phyloP scores from a whole-genome alignment of 768 basidiomycete species.

The Dentipellis sp. region DNA sequence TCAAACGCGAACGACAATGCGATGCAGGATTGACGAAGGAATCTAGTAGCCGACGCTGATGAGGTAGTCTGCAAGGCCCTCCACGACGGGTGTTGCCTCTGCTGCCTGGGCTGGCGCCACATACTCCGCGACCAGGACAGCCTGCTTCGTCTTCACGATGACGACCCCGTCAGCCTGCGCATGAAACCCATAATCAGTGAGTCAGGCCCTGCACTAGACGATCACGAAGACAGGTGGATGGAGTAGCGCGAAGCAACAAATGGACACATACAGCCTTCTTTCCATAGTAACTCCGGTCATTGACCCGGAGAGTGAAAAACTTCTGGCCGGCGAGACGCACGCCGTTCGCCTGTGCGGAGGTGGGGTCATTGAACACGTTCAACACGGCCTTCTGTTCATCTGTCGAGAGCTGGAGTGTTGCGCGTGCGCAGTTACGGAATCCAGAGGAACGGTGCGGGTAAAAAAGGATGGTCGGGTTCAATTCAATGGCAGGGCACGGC shows the following conservation, averaged over 20 bases:
- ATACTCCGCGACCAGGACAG: slow-evolving; percentile 79
- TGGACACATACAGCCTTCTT: slow-evolving; percentile 60
- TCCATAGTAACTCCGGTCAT: slow-evolving; percentile 50
- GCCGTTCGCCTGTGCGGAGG: slow-evolving; percentile 41
- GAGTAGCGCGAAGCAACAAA: no score
- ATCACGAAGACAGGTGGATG: neutral
- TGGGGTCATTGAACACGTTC: slow-evolving; percentile 34
- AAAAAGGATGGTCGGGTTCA: neutral
- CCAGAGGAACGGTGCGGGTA: neutral
- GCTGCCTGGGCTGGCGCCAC: slow-evolving; percentile 47
- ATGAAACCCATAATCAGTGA: neutral
- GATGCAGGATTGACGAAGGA: neutral
- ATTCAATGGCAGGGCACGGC: neutral
- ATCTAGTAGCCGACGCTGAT: slow-evolving; percentile 44
- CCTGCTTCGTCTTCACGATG: slow-evolving; percentile 75
- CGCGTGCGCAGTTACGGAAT: neutral
- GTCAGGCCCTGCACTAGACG: neutral
- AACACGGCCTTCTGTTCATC: slow-evolving; percentile 57
- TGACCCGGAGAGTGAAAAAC: slow-evolving; percentile 55
- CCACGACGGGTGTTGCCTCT: slow-evolving; percentile 60
- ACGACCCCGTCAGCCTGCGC: slow-evolving; percentile 61
- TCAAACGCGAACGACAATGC: neutral
- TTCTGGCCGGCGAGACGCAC: slow-evolving; percentile 61
- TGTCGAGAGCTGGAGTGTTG: slow-evolving; percentile 39
- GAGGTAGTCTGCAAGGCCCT: slow-evolving; percentile 73